phyloP scores from a whole-genome alignment of 805 yeast genomes.

The Zygotorulaspora danielsina region DNA sequence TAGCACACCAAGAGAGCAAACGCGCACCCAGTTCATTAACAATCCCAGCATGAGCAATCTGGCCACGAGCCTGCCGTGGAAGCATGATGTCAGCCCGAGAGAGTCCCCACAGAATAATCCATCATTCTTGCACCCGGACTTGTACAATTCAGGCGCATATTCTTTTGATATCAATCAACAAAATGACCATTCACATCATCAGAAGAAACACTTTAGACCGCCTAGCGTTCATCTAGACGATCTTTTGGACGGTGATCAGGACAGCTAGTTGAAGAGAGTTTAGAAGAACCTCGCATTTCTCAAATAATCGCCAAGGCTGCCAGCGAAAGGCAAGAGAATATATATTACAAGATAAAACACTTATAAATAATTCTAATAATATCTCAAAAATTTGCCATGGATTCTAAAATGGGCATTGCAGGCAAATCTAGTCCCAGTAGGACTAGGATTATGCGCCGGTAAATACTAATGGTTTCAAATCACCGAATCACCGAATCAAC shows the following conservation, averaged over 20 bases:
- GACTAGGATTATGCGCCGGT: too few species aligned
- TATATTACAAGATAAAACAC: too few species aligned
- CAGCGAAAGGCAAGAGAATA: too few species aligned
- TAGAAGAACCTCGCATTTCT: too few species aligned
- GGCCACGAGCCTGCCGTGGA: not conserved
- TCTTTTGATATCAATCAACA: not conserved
- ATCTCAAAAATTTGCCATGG: too few species aligned
- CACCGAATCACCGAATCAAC: too few species aligned
- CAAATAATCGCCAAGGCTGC: too few species aligned
- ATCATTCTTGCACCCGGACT: constrained; percentile 1
- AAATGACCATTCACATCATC: not conserved
- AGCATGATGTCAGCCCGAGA: not conserved
- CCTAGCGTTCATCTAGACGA: constrained; percentile 50
- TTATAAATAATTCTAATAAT: too few species aligned
- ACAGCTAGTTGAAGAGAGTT: not conserved
- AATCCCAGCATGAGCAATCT: not conserved
- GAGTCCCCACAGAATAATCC: constrained; percentile 1
- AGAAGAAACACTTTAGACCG: constrained; percentile 36
- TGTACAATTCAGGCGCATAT: constrained; percentile 1
- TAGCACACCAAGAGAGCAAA: constrained; percentile 17
- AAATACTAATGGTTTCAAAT: too few species aligned
- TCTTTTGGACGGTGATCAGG: constrained; percentile 35
- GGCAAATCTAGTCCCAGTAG: too few species aligned
- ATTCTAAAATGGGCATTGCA: too few species aligned
- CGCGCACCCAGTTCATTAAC: constrained; percentile 10